Percentiles rank a stretch among this genome's conserved stretches.
Evolutionary conservation across 129 eudicot genomes (phyloP).

Genomic region (Lactuca saligna): DNA sequence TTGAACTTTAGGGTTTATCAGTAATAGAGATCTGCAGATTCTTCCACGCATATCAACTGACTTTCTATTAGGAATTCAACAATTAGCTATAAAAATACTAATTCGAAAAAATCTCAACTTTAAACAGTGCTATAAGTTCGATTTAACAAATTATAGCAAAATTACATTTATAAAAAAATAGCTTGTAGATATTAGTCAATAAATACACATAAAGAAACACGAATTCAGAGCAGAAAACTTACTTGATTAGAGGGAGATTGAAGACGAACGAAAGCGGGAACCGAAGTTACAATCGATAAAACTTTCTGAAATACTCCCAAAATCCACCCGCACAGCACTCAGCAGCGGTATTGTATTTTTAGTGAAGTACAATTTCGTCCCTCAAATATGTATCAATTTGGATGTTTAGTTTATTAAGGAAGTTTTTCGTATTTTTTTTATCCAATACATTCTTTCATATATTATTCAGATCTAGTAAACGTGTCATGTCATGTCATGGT

Average conservation of each 20-base stretch:
- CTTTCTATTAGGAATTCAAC: slow-evolving; percentile 4
- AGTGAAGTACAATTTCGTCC: slow-evolving; percentile 14
- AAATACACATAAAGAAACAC: slow-evolving; percentile 2
- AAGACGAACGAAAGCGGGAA: slow-evolving; percentile 16
- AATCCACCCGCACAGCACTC: slow-evolving; percentile 2
- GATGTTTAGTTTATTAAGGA: not conserved
- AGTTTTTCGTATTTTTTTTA: too few relatives aligned
- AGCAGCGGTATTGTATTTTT: not conserved
- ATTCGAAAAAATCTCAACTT: not conserved
- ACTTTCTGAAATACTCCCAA: slow-evolving; percentile 1
- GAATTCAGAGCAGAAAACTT: slow-evolving; percentile 7
- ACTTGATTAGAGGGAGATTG: not conserved
- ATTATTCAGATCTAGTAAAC: too few relatives aligned
- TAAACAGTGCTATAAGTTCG: slow-evolving; percentile 7
- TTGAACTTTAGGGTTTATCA: slow-evolving; percentile 24
- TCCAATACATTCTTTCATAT: too few relatives aligned
- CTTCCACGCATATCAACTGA: slow-evolving; percentile 5
- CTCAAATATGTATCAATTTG: not conserved
- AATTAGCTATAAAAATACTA: slow-evolving; percentile 5
- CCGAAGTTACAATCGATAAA: not conserved
- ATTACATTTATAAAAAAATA: not conserved
- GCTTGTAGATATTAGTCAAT: not conserved
- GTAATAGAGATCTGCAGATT: not conserved
- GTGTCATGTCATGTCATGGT: too few relatives aligned
- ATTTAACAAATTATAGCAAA: slow-evolving; percentile 13